Evolutionary conservation across 1,284 basidiomycete species (phyloP).

Genomic region (Apiotrichum veenhuisii): DNA sequence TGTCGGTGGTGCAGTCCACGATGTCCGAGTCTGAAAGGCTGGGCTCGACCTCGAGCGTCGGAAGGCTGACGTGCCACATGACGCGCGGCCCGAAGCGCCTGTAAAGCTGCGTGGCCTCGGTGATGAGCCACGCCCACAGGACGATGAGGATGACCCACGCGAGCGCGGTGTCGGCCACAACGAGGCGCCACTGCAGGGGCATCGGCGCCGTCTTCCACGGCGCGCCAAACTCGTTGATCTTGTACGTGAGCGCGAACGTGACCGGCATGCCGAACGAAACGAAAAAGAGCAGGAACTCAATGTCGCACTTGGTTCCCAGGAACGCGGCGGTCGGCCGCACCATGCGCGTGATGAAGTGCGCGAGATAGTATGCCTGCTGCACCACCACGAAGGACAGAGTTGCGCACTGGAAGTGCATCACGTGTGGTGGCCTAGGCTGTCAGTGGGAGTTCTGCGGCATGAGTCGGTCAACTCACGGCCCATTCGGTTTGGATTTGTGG

Average conservation of each 20-base stretch:
- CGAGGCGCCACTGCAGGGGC: background rate
- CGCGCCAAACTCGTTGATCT: background rate
- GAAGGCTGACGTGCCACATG: background rate
- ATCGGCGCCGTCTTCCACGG: background rate
- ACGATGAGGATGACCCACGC: background rate
- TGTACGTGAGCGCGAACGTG: background rate
- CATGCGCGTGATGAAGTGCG: background rate
- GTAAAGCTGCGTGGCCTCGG: background rate
- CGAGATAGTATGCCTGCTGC: background rate
- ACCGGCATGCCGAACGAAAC: background rate
- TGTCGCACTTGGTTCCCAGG: background rate
- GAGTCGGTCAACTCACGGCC: background rate
- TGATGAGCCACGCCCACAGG: background rate
- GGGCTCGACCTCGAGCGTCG: background rate
- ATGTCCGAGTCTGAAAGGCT: background rate
- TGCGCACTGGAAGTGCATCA: background rate
- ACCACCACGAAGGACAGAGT: background rate
- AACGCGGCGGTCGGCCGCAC: background rate
- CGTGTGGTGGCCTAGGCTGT: background rate
- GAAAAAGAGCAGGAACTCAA: background rate
- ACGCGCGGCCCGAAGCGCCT: background rate
- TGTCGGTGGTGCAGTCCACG: no score
- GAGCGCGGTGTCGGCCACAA: background rate
- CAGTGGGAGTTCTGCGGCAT: background rate
- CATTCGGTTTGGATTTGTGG: background rate